Evolutionary conservation across 306 rosid genomes (phyloP), one percentile per base, ranked within the genome.

Genomic region (Gynostemma pentaphyllum): DNA sequence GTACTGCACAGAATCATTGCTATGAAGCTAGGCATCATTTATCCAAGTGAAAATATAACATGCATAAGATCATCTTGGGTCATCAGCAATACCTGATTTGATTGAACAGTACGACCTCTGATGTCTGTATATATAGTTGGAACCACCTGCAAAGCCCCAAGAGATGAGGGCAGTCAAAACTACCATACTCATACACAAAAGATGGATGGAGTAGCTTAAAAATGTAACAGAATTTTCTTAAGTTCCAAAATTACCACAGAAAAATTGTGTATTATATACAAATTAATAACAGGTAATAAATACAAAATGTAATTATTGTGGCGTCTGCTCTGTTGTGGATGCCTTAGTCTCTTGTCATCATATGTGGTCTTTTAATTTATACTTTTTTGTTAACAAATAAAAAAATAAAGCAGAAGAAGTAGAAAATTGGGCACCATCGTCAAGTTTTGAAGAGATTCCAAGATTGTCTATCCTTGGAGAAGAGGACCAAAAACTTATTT

Each of bases 21-120:
- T 40, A 70, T 56, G 66, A 68, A 59, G 75, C 28, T 72, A 2
- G 30, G 13, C 50, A 47, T 67, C 41, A 59, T n/a, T n/a, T n/a
- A n/a, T 75, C 48, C 53, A 45, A 42, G 11, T 30, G 29, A 67
- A 48, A 56, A 57, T 19, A 68, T 16, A 51, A 49, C 9, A n/a
- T 19, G 57, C 76, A 62, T 19, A 34, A 21, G 46, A n/a, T 45
- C 63, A 36, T 59, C 70, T 72, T 26, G 61, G 45, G 65, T 62
- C 62, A n/a, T 65, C 46, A 41, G 53, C 29, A 64, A 62, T 87
- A 90, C 97, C 97, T 90, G 97, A 79, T 90, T 90, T 44, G 97
- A 90, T 41, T 71, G 62, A 71, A 76, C 69, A 42, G 78, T 78
- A 68, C 65, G 90, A 8, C 97, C 97, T 74, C 87, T 74, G 51